These are phyloP conservation scores for Lactifluus subvellereus DNA, from an alignment of 768 basidiomycete genomes.

Conservation along the genomic window DNA sequence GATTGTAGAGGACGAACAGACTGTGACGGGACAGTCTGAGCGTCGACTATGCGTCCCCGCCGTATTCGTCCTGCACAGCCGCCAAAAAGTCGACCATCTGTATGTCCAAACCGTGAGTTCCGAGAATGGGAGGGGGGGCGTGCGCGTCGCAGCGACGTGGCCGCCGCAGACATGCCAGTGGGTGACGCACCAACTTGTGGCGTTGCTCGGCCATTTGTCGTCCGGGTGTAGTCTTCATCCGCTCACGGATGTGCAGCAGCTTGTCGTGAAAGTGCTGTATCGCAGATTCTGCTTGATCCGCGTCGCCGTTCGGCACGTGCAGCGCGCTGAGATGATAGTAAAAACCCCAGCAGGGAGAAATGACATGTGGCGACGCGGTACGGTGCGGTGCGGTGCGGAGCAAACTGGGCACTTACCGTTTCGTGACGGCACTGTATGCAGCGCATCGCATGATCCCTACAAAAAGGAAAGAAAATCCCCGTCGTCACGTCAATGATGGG, in stretches of 20 bases:
- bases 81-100: conserved; percentile 63
- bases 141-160: too few relatives aligned
- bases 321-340: conserved; percentile 32
- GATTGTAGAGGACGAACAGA: not conserved
- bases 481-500: not conserved
- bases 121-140: not conserved
- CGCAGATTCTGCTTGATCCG: conserved; percentile 43
- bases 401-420: conserved; percentile 27
- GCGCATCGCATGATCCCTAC: conserved; percentile 43
- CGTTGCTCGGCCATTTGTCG: conserved; percentile 61
- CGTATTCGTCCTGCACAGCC: conserved; percentile 52
- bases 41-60: not conserved
- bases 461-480: not conserved
- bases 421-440: conserved; percentile 39
- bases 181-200: conserved; percentile 56
- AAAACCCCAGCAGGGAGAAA: not conserved
- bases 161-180: not conserved
- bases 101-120: not conserved
- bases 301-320: conserved; percentile 43
- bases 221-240: conserved; percentile 74
- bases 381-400: too few relatives aligned
- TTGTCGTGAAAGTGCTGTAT: conserved; percentile 87
- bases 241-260: conserved; percentile 63
- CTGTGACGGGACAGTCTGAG: not conserved
- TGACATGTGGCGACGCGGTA: too few relatives aligned